A percentile compares a stretch with the other conserved stretches of the same genome.
phyloP scores from a whole-genome alignment of 2,329 filamentous ascomycete species.

The Domatiomyces globalis region DNA sequence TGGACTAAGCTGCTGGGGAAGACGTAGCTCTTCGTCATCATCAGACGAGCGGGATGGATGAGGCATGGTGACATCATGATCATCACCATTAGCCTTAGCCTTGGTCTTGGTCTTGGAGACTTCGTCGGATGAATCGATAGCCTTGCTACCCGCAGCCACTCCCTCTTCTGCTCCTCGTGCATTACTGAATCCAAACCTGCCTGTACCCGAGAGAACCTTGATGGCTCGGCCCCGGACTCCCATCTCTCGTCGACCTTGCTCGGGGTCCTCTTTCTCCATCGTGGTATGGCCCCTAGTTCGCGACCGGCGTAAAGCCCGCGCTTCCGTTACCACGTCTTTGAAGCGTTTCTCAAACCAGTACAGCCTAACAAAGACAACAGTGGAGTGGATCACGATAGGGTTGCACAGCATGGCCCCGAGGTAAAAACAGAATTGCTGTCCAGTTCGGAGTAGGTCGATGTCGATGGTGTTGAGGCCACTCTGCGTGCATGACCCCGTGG shows the following conservation, averaged over 20 bases:
- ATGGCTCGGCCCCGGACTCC: constrained; percentile 21
- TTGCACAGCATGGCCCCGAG: constrained; percentile 60
- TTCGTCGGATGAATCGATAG: constrained; percentile 11
- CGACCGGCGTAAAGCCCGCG: constrained; percentile 51
- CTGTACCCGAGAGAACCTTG: constrained; percentile 19
- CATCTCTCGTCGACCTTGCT: constrained; percentile 5
- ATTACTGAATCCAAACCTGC: constrained; percentile 1
- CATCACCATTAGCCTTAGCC: background rate
- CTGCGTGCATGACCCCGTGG: constrained; percentile 75
- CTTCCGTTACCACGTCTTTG: constrained; percentile 64
- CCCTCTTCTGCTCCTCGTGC: constrained; percentile 1
- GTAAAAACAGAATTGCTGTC: constrained; percentile 61
- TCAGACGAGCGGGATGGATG: background rate
- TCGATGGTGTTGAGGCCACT: constrained; percentile 74
- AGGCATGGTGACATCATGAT: background rate
- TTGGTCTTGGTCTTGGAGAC: background rate
- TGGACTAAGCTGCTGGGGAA: constrained; percentile 42
- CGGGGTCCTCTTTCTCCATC: constrained; percentile 29
- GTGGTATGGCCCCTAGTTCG: constrained; percentile 36
- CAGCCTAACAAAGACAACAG: constrained; percentile 78
- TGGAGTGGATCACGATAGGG: constrained; percentile 70
- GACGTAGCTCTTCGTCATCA: constrained; percentile 30
- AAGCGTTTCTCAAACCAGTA: constrained; percentile 99
- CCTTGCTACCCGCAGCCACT: constrained; percentile 9
- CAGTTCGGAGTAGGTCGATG: constrained; percentile 52